Evolutionary conservation across 202 grass and related monocot genomes (phyloP).

Genomic region (Zizania palustris): DNA sequence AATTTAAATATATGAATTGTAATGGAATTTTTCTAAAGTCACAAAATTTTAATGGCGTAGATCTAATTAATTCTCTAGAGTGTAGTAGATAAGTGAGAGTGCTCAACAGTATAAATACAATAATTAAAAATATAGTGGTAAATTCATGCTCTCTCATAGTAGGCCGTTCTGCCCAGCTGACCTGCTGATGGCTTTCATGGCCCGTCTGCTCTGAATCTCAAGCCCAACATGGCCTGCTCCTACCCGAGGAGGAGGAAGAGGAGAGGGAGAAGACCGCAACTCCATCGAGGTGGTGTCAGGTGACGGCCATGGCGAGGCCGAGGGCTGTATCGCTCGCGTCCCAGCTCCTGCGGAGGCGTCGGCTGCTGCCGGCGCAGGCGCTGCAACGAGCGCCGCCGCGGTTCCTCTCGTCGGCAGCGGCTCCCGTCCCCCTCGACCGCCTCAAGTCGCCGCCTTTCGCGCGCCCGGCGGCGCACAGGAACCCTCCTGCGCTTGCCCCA

Average conservation of each 20-base stretch:
- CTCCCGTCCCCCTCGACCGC: conserved; percentile 15
- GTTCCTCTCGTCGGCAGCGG: conserved; percentile 32
- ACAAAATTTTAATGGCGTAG: no score
- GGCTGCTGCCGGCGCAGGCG: conserved; percentile 22
- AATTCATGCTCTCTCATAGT: no score
- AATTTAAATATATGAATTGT: no score
- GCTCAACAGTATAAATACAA: no score
- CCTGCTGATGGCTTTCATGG: background rate
- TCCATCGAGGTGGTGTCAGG: background rate
- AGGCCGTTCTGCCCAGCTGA: background rate
- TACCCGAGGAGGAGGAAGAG: background rate
- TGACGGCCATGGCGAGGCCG: conserved; percentile 45
- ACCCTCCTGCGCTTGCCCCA: background rate
- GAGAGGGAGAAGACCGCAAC: conserved; percentile 15
- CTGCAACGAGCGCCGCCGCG: background rate
- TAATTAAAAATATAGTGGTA: no score
- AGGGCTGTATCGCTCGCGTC: conserved; percentile 35
- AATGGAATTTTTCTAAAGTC: no score
- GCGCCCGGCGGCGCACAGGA: conserved; percentile 17
- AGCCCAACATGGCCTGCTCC: background rate
- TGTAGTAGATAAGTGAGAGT: no score
- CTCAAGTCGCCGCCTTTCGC: conserved; percentile 45
- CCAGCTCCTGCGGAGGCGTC: conserved; percentile 31
- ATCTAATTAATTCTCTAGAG: no score
- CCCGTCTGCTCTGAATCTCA: background rate